Conservation (phyloP, 164 flowering plant species). For the Chimonanthus salicifolius region DNA sequence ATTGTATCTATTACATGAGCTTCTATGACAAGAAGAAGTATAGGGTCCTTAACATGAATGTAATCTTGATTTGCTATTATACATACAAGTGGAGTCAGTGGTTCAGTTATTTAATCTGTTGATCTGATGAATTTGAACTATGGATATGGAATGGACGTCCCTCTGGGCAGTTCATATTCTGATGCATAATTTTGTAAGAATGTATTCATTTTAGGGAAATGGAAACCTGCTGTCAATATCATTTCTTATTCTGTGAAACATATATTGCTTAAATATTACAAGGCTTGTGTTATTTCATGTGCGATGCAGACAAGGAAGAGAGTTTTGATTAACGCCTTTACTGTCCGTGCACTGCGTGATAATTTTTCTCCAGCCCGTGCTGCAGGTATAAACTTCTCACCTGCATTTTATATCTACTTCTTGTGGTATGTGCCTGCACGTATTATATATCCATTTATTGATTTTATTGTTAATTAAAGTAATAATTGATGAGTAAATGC, state of each 20-base stretch:
- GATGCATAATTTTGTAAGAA: neutral
- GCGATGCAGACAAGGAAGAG: constrained; percentile 82
- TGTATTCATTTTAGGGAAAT: neutral
- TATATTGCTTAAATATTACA: neutral
- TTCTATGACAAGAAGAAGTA: neutral
- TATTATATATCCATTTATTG: too few relatives aligned
- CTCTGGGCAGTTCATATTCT: neutral
- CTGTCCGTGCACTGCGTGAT: constrained; percentile 97
- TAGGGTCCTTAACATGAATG: neutral
- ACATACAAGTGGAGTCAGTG: neutral
- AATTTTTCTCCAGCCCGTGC: constrained; percentile 95
- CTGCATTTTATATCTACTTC: neutral
- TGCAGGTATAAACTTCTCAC: constrained; percentile 58
- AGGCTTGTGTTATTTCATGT: neutral
- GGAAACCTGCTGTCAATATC: neutral
- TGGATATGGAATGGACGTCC: neutral
- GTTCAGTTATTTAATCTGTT: neutral
- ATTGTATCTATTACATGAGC: neutral
- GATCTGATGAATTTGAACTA: neutral
- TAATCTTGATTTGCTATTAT: too few relatives aligned
- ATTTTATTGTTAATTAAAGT: too few relatives aligned
- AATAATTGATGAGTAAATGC: too few relatives aligned
- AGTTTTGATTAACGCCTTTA: constrained; percentile 97
- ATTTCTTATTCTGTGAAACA: neutral
- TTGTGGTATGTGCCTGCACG: too few relatives aligned